These are phyloP conservation scores for Talaromyces amestolkiae DNA, from an alignment of 2,329 filamentous ascomycete genomes.

Conservation along the genomic window DNA sequence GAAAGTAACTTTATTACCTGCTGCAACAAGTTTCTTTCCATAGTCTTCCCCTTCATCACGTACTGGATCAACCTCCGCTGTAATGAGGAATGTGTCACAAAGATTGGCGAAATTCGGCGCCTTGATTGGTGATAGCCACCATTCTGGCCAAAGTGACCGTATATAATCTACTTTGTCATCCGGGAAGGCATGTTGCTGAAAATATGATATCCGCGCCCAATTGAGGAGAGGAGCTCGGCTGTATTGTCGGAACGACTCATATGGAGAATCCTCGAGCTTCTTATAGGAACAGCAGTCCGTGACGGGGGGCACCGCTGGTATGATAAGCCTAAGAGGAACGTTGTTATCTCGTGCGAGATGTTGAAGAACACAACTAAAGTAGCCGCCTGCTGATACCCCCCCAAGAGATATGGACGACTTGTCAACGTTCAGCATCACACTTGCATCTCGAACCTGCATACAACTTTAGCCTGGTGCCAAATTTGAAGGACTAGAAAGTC, in stretches of 20 bases:
- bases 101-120: conserved; percentile 35
- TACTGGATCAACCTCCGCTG: conserved; percentile 42
- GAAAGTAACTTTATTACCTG: conserved; percentile 34
- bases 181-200: conserved; percentile 37
- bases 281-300: not conserved
- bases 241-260: conserved; percentile 42
- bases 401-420: conserved; percentile 33
- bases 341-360: conserved; percentile 39
- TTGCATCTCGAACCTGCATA: not conserved
- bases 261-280: conserved; percentile 33
- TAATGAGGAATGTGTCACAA: conserved; percentile 40
- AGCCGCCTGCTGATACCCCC: conserved; percentile 41
- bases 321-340: conserved; percentile 29
- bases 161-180: not conserved
- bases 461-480: not conserved
- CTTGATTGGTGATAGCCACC: conserved; percentile 42
- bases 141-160: conserved; percentile 27
- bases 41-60: conserved; percentile 43
- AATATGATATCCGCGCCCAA: conserved; percentile 39
- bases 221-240: conserved; percentile 37
- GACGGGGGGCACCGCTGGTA: conserved; percentile 31
- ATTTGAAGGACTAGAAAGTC: not conserved
- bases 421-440: not conserved
- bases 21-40: conserved; percentile 36
- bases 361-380: conserved; percentile 39